Conservation (phyloP, 1,284 basidiomycete species). For the Puccinia triticina region DNA sequence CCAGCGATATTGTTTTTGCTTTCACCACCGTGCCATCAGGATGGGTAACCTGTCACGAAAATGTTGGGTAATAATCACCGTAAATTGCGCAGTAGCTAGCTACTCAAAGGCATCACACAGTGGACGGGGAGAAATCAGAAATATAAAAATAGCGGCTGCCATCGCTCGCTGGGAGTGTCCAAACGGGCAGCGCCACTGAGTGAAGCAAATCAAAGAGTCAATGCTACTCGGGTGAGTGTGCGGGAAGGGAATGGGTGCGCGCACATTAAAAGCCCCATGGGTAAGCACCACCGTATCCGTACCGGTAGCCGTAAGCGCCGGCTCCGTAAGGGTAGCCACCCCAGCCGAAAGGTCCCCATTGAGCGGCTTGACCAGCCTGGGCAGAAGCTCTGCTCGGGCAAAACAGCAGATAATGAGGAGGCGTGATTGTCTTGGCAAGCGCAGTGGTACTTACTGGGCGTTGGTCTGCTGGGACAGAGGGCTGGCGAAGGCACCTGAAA, state of each 20-base stretch:
- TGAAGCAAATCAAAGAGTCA: neutral
- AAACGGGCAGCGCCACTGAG: neutral
- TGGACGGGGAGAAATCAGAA: neutral
- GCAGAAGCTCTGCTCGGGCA: neutral
- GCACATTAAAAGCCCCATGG: neutral
- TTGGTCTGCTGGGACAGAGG: neutral
- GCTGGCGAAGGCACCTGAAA: neutral
- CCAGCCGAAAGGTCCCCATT: neutral
- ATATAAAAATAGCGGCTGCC: neutral
- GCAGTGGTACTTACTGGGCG: neutral
- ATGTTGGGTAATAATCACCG: neutral
- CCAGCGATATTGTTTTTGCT: too few relatives aligned
- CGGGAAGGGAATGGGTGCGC: neutral
- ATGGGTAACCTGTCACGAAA: too few relatives aligned
- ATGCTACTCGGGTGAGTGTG: neutral
- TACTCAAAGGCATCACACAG: neutral
- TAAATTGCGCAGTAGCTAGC: constrained; percentile 3
- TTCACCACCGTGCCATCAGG: too few relatives aligned
- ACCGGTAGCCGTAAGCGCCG: neutral
- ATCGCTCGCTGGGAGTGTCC: neutral
- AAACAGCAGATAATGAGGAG: neutral
- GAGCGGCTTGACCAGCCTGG: neutral
- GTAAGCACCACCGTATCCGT: neutral
- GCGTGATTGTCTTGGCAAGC: neutral
- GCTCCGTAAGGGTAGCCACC: neutral